Evolutionary conservation across 2,329 filamentous ascomycete species (phyloP).

Genomic region (Stagonosporopsis cucurbitacearum): DNA sequence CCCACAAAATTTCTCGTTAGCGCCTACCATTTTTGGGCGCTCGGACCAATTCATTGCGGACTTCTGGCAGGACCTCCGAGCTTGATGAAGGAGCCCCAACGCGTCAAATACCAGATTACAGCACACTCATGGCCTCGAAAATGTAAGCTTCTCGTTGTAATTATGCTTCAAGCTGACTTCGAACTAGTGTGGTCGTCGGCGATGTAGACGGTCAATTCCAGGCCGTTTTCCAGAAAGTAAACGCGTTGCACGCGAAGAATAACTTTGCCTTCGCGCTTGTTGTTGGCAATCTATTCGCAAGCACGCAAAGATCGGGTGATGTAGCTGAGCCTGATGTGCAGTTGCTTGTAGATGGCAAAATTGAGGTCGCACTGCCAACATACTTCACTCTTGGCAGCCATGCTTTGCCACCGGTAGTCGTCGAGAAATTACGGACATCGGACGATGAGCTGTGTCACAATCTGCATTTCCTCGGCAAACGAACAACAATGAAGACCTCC

Average conservation of each 20-base stretch:
- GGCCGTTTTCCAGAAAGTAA: constrained; percentile 78
- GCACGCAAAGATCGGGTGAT: constrained; percentile 51
- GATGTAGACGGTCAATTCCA: constrained; percentile 80
- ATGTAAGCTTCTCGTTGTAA: constrained; percentile 50
- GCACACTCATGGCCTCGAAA: constrained; percentile 60
- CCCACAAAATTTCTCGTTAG: constrained; percentile 42
- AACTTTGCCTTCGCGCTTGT: constrained; percentile 85
- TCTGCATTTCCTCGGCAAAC: constrained; percentile 83
- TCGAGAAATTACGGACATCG: constrained; percentile 75
- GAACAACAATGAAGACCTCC: constrained; percentile 84
- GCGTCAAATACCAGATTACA: constrained; percentile 6
- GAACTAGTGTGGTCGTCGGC: constrained; percentile 76
- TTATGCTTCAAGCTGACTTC: constrained; percentile 13
- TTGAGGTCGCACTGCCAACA: constrained; percentile 78
- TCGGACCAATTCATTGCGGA: constrained; percentile 3
- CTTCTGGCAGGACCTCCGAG: constrained; percentile 12
- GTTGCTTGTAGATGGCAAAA: constrained; percentile 73
- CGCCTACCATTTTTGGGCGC: constrained; percentile 18
- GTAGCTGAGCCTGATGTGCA: constrained; percentile 66
- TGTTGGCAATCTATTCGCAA: constrained; percentile 80
- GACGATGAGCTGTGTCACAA: constrained; percentile 82
- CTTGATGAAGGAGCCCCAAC: neutral
- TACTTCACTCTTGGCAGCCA: constrained; percentile 86
- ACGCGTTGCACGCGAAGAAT: constrained; percentile 83
- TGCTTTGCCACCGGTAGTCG: constrained; percentile 72